These are phyloP conservation scores for Flaveria bidentis DNA, from an alignment of 129 eudicot genomes.

Conservation along the genomic window DNA sequence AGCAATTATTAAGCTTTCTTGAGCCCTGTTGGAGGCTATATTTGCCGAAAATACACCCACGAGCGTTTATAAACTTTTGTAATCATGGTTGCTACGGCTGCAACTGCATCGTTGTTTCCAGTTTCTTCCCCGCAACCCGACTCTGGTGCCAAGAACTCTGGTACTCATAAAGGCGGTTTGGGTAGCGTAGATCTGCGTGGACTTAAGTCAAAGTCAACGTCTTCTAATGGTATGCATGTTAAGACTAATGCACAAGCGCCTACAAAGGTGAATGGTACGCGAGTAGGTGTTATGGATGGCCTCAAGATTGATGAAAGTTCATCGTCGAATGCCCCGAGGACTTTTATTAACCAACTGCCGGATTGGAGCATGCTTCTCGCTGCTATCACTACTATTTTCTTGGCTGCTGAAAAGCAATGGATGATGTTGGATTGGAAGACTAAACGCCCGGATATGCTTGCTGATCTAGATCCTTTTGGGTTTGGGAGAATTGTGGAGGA, in stretches of 20 bases:
- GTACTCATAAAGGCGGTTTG: conserved; percentile 49
- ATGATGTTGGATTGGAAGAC: conserved; percentile 99
- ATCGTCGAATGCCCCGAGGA: conserved; percentile 76
- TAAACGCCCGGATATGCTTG: conserved; percentile 80
- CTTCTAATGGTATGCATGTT: conserved; percentile 62
- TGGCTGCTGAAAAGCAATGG: conserved; percentile 99
- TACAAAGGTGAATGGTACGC: conserved; percentile 78
- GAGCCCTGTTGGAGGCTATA: background rate
- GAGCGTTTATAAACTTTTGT: background rate
- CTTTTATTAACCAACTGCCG: conserved; percentile 91
- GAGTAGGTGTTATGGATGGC: conserved; percentile 74
- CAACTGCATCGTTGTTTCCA: conserved; percentile 63
- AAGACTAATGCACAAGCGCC: conserved; percentile 88
- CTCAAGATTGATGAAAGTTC: conserved; percentile 59
- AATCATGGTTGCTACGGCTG: conserved; percentile 77
- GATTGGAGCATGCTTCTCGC: conserved; percentile 99
- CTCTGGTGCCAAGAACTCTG: conserved; percentile 55
- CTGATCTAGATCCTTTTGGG: conserved; percentile 89
- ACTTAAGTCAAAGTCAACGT: conserved; percentile 51
- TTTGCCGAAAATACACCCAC: background rate
- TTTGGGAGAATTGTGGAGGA: conserved; percentile 84
- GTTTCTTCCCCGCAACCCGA: conserved; percentile 60
- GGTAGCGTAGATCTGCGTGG: conserved; percentile 61
- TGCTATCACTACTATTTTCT: conserved; percentile 91
- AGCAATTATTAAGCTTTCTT: conserved; percentile 1